Percentiles rank a stretch among this genome's conserved stretches.
These are phyloP conservation scores for Capronia epimyces DNA, from an alignment of 2,329 filamentous ascomycete species.

Conservation along the genomic window DNA sequence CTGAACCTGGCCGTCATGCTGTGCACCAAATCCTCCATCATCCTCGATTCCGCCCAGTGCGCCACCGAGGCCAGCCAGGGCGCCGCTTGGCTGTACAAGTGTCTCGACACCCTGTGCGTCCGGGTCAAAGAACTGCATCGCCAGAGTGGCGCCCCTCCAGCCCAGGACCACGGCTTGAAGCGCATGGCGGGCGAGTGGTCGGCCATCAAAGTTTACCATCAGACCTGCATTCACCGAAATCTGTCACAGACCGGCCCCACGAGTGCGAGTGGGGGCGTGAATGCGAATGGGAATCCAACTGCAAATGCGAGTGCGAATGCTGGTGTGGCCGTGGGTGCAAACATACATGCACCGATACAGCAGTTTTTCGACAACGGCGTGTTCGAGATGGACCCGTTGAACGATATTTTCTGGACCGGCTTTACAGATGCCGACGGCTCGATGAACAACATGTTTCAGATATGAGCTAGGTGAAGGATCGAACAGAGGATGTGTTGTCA, in stretches of 20 bases:
- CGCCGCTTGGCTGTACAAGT: constrained; percentile 15
- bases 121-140: constrained; percentile 10
- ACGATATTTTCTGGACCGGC: constrained; percentile 15
- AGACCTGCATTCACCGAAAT: constrained; percentile 12
- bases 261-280: neutral
- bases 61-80: constrained; percentile 11
- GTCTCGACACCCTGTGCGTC: constrained; percentile 16
- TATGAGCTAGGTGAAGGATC: neutral
- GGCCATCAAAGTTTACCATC: constrained; percentile 14
- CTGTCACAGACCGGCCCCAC: neutral
- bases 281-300: neutral
- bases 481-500: no score
- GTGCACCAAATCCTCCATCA: constrained; percentile 15
- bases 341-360: neutral
- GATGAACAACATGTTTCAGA: constrained; percentile 1
- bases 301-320: neutral
- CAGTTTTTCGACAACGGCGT: constrained; percentile 1
- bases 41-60: constrained; percentile 14
- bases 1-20: constrained; percentile 18
- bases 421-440: constrained; percentile 3
- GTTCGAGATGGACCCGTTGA: constrained; percentile 15
- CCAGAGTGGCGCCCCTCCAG: neutral
- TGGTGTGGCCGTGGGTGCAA: neutral
- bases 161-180: constrained; percentile 10
- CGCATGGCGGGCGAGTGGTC: constrained; percentile 13